Conservation (phyloP, 768 basidiomycete species). For the Macrolepiota dolichaula region DNA sequence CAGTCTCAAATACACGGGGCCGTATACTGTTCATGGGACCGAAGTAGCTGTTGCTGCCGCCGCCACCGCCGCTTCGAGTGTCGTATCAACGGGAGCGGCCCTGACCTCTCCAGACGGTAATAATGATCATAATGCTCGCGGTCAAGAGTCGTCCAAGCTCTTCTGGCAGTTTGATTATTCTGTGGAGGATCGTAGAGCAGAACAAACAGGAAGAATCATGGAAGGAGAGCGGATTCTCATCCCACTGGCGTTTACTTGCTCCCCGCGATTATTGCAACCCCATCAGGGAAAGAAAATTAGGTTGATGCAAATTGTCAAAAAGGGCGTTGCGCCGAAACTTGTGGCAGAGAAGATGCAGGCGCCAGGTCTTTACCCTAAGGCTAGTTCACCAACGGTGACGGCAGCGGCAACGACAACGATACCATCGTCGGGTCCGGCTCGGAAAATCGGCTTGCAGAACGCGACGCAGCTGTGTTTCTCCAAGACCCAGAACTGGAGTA, state of each 20-base stretch:
- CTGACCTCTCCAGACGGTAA: background rate
- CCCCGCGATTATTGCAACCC: conserved; percentile 62
- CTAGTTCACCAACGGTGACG: background rate
- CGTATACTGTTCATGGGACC: conserved; percentile 69
- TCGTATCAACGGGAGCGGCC: too few relatives aligned
- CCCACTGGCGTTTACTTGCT: conserved; percentile 57
- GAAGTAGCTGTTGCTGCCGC: conserved; percentile 40
- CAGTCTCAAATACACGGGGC: conserved; percentile 64
- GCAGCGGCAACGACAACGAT: background rate
- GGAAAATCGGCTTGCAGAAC: background rate
- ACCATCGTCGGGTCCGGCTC: conserved; percentile 2
- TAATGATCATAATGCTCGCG: conserved; percentile 8
- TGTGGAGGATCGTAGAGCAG: too few relatives aligned
- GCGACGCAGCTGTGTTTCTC: background rate
- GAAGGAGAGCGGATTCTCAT: conserved; percentile 71
- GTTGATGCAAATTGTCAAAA: conserved; percentile 46
- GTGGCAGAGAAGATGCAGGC: conserved; percentile 56
- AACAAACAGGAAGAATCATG: conserved; percentile 36
- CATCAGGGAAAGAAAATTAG: conserved; percentile 61
- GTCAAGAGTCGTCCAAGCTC: conserved; percentile 37
- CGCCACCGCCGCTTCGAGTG: background rate
- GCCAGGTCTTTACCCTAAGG: conserved; percentile 9
- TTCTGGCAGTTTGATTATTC: conserved; percentile 77
- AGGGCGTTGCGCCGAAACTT: conserved; percentile 64
- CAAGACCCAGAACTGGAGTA: conserved; percentile 11